These are phyloP conservation scores for Beauveria rudraprayagi DNA, from an alignment of 2,329 filamentous ascomycete genomes.

Conservation along the genomic window DNA sequence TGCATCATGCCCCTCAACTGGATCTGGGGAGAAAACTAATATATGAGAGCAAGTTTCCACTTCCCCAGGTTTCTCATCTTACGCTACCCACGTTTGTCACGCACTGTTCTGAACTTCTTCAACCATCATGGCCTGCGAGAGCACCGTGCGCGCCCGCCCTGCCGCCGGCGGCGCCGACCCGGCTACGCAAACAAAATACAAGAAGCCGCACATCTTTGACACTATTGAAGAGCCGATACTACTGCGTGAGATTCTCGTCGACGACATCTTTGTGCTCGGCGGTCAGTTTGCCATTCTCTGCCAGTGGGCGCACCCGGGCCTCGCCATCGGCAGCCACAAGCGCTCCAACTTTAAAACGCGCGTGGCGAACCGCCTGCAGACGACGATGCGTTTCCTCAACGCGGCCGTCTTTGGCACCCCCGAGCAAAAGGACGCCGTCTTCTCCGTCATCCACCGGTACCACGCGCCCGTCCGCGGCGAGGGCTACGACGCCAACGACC, in stretches of 20 bases:
- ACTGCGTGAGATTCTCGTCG: conserved; percentile 12
- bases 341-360: conserved; percentile 31
- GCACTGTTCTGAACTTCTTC: not conserved
- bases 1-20: not conserved
- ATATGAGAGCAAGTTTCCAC: not conserved
- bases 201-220: conserved; percentile 15
- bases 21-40: not conserved
- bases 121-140: not conserved
- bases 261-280: conserved; percentile 18
- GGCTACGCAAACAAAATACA: not conserved
- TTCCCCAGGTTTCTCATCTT: not conserved
- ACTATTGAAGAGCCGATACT: conserved; percentile 16
- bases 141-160: not conserved
- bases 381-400: conserved; percentile 32
- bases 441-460: conserved; percentile 27
- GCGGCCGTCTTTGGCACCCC: conserved; percentile 28
- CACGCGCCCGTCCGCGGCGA: conserved; percentile 25
- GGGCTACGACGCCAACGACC: conserved; percentile 28
- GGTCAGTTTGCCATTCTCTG: conserved; percentile 27
- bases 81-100: not conserved
- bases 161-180: not conserved
- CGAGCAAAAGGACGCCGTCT: conserved; percentile 25
- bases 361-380: conserved; percentile 27
- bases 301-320: conserved; percentile 31
- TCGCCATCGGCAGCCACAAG: conserved; percentile 27